These are phyloP conservation scores for Hypoxylon sp. DNA, from an alignment of 2,329 filamentous ascomycete genomes.

Conservation along the genomic window DNA sequence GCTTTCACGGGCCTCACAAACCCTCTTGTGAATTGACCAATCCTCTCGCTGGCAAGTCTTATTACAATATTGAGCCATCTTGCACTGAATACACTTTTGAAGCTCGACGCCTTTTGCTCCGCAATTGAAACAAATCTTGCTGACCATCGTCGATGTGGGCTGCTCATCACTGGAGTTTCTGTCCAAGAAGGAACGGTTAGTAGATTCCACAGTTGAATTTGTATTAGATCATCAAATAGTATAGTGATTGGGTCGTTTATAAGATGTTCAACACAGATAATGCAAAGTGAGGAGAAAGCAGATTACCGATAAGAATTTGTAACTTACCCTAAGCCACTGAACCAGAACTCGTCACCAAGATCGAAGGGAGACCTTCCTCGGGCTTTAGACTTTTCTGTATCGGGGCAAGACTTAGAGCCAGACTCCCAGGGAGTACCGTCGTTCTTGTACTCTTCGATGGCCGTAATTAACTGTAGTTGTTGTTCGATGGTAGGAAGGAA, in stretches of 20 bases:
- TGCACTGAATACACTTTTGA: slow-evolving; percentile 36
- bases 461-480: slow-evolving; percentile 46
- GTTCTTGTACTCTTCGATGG: slow-evolving; percentile 47
- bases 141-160: slow-evolving; percentile 37
- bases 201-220: not conserved
- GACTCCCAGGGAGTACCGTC: slow-evolving; percentile 45
- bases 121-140: slow-evolving; percentile 43
- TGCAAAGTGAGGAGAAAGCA: not conserved
- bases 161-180: slow-evolving; percentile 44
- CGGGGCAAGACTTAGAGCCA: slow-evolving; percentile 38
- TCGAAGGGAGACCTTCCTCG: slow-evolving; percentile 22
- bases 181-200: slow-evolving; percentile 1
- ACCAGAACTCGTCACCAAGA: slow-evolving; percentile 45
- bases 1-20: slow-evolving; percentile 28
- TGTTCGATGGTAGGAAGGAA: slow-evolving; percentile 45
- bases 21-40: slow-evolving; percentile 35
- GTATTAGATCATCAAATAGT: not conserved
- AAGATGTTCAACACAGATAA: not conserved
- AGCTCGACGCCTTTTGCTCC: slow-evolving; percentile 25
- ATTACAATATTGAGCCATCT: slow-evolving; percentile 45
- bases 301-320: not conserved
- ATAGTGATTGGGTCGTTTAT: not conserved
- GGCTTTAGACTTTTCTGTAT: not conserved
- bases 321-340: slow-evolving; percentile 48
- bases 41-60: slow-evolving; percentile 37